Conservation (phyloP, 768 basidiomycete species). For the Kwoniella europaea region DNA sequence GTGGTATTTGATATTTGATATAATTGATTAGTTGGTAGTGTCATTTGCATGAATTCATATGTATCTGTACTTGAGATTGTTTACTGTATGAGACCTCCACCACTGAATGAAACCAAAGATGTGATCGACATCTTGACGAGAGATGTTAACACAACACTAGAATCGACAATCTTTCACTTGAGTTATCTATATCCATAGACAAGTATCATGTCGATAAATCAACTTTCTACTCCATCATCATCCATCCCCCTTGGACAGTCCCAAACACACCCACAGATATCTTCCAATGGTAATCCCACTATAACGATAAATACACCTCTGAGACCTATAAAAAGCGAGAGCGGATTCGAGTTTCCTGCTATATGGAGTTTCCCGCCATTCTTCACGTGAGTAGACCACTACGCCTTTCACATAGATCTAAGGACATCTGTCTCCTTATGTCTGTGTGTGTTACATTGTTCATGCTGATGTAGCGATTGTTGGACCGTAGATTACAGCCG, state of each 20-base stretch:
- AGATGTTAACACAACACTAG: neutral
- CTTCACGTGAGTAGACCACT: constrained; percentile 57
- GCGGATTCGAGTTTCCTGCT: constrained; percentile 57
- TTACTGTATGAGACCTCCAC: neutral
- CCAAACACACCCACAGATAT: neutral
- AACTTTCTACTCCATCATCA: neutral
- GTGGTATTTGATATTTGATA: neutral
- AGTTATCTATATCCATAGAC: neutral
- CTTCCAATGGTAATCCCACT: neutral
- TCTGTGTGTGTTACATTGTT: neutral
- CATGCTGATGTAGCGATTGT: neutral
- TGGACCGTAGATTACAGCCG: constrained; percentile 56
- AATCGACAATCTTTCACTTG: neutral
- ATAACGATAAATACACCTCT: constrained; percentile 29
- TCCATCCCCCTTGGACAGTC: neutral
- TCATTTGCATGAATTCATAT: neutral
- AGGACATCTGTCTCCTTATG: neutral
- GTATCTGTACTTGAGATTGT: neutral
- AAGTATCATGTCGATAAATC: constrained; percentile 12
- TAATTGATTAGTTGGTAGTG: neutral
- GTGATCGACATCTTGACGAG: too few relatives aligned
- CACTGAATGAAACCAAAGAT: too few relatives aligned
- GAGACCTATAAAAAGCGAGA: constrained; percentile 26
- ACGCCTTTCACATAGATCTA: too few relatives aligned
- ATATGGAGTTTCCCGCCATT: constrained; percentile 61